Conservation (phyloP, 768 basidiomycete species). For the Leucocoprinus birnbaumii region DNA sequence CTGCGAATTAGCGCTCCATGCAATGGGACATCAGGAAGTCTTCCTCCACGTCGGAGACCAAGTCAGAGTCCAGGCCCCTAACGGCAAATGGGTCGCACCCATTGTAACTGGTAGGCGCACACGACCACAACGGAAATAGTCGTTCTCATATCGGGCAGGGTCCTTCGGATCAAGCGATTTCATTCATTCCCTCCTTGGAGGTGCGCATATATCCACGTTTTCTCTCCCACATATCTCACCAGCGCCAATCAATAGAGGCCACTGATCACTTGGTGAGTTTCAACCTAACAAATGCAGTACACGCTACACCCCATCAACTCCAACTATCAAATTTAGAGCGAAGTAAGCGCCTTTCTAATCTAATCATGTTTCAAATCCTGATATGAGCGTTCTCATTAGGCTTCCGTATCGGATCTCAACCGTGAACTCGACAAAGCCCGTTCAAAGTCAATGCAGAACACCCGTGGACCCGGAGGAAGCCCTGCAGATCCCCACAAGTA, state of each 20-base stretch:
- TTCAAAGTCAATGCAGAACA: conserved; percentile 34
- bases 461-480: conserved; percentile 30
- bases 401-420: conserved; percentile 87
- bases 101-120: conserved; percentile 64
- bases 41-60: conserved; percentile 88
- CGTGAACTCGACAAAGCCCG: conserved; percentile 72
- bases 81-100: conserved; percentile 74
- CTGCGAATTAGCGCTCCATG: conserved; percentile 77
- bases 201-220: conserved; percentile 34
- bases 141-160: conserved; percentile 29
- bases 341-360: conserved; percentile 17
- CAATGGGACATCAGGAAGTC: conserved; percentile 70
- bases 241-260: conserved; percentile 40
- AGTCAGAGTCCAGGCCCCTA: conserved; percentile 69
- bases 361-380: background rate
- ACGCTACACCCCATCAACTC: background rate
- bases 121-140: background rate
- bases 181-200: conserved; percentile 69
- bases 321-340: conserved; percentile 24
- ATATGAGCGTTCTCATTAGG: conserved; percentile 35
- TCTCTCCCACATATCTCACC: background rate
- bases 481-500: conserved; percentile 36
- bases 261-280: conserved; percentile 55
- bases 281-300: background rate
- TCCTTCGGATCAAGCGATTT: conserved; percentile 82